These are phyloP conservation scores for Trichoderma simmonsii DNA, from an alignment of 2,329 filamentous ascomycete genomes.

Conservation along the genomic window DNA sequence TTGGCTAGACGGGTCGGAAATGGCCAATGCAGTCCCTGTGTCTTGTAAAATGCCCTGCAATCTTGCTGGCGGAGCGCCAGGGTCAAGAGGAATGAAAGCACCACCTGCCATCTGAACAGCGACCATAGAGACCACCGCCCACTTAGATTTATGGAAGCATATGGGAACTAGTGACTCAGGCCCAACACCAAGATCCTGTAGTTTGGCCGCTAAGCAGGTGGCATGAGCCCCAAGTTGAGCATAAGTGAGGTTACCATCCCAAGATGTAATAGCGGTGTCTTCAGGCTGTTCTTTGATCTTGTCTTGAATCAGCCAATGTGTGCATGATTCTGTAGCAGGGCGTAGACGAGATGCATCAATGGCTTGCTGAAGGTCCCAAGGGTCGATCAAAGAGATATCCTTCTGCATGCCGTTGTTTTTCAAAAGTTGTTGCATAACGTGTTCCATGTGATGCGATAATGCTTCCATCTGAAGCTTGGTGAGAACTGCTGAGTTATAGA, in stretches of 20 bases:
- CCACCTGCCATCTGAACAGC: conserved; percentile 21
- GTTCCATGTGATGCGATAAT: neutral
- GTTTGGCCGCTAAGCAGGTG: neutral
- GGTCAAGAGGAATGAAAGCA: conserved; percentile 22
- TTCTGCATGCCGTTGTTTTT: neutral
- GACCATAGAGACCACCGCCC: conserved; percentile 20
- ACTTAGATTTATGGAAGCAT: conserved; percentile 21
- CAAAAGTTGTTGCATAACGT: conserved; percentile 5
- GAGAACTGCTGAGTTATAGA: conserved; percentile 1
- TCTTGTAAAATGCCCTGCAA: neutral
- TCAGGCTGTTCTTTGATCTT: neutral
- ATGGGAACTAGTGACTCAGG: conserved; percentile 16
- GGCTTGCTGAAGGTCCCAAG: conserved; percentile 9
- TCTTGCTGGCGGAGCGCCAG: neutral
- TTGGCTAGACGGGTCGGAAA: neutral
- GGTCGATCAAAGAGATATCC: neutral
- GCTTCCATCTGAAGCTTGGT: neutral
- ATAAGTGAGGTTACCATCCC: conserved; percentile 14
- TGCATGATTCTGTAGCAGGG: neutral
- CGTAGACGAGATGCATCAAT: neutral
- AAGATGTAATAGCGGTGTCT: neutral
- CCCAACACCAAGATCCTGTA: conserved; percentile 2
- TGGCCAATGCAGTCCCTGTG: neutral
- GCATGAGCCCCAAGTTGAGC: neutral
- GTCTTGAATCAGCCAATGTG: neutral